Conservation (phyloP, 768 basidiomycete species). For the Leccinum subgranulosum region DNA sequence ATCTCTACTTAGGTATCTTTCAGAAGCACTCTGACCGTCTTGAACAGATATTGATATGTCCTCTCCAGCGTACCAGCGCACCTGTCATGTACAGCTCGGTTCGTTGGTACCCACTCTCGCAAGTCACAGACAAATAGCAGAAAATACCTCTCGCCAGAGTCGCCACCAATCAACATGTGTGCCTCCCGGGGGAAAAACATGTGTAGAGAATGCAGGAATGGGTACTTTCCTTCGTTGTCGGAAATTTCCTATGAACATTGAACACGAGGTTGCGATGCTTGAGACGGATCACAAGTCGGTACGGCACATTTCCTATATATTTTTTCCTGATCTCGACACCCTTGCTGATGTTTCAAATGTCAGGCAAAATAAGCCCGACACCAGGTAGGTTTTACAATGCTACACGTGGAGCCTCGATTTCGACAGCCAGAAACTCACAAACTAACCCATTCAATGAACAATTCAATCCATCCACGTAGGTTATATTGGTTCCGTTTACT, state of each 20-base stretch:
- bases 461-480: slow-evolving; percentile 48
- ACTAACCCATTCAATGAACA: slow-evolving; percentile 48
- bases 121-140: too few species aligned
- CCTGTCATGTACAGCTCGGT: too few species aligned
- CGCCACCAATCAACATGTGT: too few species aligned
- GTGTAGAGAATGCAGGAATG: slow-evolving; percentile 41
- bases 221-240: slow-evolving; percentile 66
- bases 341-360: slow-evolving; percentile 15
- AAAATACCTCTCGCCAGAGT: too few species aligned
- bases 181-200: slow-evolving; percentile 16
- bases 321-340: neutral
- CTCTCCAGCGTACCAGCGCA: too few species aligned
- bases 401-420: slow-evolving; percentile 59
- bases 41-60: too few species aligned
- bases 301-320: slow-evolving; percentile 56
- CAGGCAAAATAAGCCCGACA: slow-evolving; percentile 58
- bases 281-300: slow-evolving; percentile 87
- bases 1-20: too few species aligned
- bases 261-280: slow-evolving; percentile 74
- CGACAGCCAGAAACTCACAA: slow-evolving; percentile 71
- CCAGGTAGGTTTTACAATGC: slow-evolving; percentile 69
- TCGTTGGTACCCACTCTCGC: too few species aligned
- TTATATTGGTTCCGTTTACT: slow-evolving; percentile 37
- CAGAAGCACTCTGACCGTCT: too few species aligned
- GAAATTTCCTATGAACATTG: slow-evolving; percentile 65